Conservation (phyloP, 345 rosid species). For the Camelina laxa region DNA sequence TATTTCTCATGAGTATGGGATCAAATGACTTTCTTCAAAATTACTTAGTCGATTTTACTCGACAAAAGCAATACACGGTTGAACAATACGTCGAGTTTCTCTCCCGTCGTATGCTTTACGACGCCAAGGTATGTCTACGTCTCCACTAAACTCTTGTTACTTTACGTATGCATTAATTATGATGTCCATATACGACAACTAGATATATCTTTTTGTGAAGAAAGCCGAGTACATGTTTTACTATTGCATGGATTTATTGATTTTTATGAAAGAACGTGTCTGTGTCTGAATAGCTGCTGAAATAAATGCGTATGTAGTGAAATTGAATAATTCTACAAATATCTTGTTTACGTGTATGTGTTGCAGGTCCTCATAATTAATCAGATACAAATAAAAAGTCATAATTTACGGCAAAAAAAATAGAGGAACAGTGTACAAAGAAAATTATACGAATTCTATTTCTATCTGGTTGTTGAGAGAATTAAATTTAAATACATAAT, state of each 20-base stretch:
- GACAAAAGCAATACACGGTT: constrained; percentile 59
- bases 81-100: constrained; percentile 60
- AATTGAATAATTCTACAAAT: constrained; percentile 2
- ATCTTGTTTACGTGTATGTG: constrained; percentile 13
- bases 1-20: constrained; percentile 74
- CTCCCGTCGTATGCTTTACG: constrained; percentile 54
- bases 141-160: neutral
- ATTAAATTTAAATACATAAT: constrained; percentile 28
- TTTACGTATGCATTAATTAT: constrained; percentile 10
- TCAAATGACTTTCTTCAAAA: constrained; percentile 87
- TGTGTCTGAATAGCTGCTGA: constrained; percentile 10
- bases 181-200: neutral
- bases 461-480: constrained; percentile 33
- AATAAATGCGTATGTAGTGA: constrained; percentile 19
- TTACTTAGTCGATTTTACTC: constrained; percentile 68
- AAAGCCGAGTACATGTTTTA: neutral
- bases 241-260: constrained; percentile 9
- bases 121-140: constrained; percentile 55
- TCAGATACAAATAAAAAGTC: constrained; percentile 6
- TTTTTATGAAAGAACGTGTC: neutral
- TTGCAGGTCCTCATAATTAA: constrained; percentile 29
- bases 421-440: neutral
- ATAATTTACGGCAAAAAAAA: neutral
- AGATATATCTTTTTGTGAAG: neutral
- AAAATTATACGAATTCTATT: constrained; percentile 28